Evolutionary conservation across 2,329 filamentous ascomycete species (phyloP).

Genomic region (Akanthomyces uredinophilus): DNA sequence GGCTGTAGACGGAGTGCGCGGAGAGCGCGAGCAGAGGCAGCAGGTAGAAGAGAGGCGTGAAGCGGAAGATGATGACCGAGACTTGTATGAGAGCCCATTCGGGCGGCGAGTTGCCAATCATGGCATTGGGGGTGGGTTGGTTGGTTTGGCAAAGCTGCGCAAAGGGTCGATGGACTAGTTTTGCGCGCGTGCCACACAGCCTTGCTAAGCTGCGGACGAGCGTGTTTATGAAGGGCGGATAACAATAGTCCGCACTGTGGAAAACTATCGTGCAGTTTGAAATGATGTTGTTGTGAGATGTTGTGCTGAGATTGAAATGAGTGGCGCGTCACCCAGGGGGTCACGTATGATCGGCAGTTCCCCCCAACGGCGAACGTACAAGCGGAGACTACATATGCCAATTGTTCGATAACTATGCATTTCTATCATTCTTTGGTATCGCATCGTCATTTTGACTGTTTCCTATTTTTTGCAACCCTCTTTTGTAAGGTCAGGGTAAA

Average conservation of each 20-base stretch:
- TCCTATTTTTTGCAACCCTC: too few species aligned
- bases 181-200: neutral
- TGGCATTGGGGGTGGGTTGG: conserved; percentile 17
- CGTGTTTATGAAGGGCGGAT: too few species aligned
- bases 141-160: neutral
- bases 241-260: too few species aligned
- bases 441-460: too few species aligned
- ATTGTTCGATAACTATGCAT: too few species aligned
- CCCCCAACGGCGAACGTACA: neutral
- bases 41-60: conserved; percentile 37
- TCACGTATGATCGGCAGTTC: neutral
- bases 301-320: neutral
- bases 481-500: too few species aligned
- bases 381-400: neutral
- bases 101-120: conserved; percentile 33
- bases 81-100: conserved; percentile 42
- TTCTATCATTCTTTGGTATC: too few species aligned
- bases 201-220: too few species aligned
- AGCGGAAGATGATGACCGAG: conserved; percentile 39
- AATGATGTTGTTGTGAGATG: neutral
- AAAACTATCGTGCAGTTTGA: too few species aligned
- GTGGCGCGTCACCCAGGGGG: neutral
- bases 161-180: neutral
- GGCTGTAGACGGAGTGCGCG: conserved; percentile 17
- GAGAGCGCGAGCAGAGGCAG: conserved; percentile 24